Conservation (phyloP, 441 rosid species). For the Jatropha podagrica region DNA sequence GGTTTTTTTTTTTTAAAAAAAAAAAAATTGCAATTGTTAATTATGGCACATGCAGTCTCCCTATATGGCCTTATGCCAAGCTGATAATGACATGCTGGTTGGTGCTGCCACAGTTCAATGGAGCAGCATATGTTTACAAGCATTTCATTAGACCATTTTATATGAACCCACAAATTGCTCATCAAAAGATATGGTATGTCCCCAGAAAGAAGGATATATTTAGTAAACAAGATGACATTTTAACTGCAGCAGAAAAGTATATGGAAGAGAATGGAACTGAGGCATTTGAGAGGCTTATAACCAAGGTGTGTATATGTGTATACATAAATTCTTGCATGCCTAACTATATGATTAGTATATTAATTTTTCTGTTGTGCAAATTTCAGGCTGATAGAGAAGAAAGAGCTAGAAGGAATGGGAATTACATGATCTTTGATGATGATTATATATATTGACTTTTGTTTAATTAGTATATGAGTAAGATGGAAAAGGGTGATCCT, state of each 20-base stretch:
- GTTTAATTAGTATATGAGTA: no score
- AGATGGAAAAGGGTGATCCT: no score
- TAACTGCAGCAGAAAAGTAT: conserved; percentile 82
- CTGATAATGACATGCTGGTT: conserved; percentile 88
- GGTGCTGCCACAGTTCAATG: conserved; percentile 89
- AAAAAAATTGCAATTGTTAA: neutral
- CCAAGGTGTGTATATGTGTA: conserved; percentile 13
- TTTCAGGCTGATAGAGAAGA: conserved; percentile 62
- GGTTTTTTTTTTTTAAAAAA: no score
- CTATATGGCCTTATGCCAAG: conserved; percentile 76
- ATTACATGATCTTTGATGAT: conserved; percentile 68
- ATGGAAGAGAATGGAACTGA: conserved; percentile 78
- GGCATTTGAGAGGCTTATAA: conserved; percentile 39
- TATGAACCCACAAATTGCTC: conserved; percentile 55
- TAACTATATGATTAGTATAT: no score
- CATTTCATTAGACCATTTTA: conserved; percentile 73
- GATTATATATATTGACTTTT: conserved; percentile 54
- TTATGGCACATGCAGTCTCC: conserved; percentile 49
- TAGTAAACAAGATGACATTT: conserved; percentile 64
- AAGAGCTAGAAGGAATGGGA: conserved; percentile 46
- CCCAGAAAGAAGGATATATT: conserved; percentile 66
- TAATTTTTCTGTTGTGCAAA: neutral
- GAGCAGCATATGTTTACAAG: conserved; percentile 90
- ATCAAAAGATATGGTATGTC: conserved; percentile 76
- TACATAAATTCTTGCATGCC: no score